phyloP scores from a whole-genome alignment of 2,329 filamentous ascomycete species.

The Dothistroma pini region DNA sequence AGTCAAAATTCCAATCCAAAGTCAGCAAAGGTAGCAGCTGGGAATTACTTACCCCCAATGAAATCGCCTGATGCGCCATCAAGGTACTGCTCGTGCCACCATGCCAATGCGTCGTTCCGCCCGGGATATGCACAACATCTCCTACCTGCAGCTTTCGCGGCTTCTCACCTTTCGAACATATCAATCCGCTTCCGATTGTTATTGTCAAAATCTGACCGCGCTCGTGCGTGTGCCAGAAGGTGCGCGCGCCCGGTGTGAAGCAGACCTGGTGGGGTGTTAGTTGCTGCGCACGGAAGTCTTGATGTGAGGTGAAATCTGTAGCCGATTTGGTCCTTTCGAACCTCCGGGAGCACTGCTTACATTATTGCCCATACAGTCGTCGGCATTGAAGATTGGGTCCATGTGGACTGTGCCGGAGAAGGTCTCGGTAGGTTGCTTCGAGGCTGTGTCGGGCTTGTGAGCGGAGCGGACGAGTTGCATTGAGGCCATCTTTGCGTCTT shows the following conservation, averaged over 20 bases:
- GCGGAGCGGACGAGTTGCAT: slow-evolving; percentile 29
- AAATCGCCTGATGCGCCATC: slow-evolving; percentile 42
- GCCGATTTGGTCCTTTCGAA: not conserved
- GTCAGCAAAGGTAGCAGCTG: slow-evolving; percentile 1
- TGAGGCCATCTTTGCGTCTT: not conserved
- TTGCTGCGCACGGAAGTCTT: not conserved
- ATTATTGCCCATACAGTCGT: slow-evolving; percentile 37
- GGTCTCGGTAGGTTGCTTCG: slow-evolving; percentile 28
- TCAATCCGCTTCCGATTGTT: slow-evolving; percentile 40
- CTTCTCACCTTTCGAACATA: slow-evolving; percentile 42
- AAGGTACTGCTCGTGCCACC: slow-evolving; percentile 40
- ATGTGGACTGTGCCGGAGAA: slow-evolving; percentile 31
- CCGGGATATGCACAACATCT: slow-evolving; percentile 41
- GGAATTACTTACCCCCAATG: slow-evolving; percentile 31
- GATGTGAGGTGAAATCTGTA: too few species aligned
- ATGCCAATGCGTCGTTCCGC: slow-evolving; percentile 46
- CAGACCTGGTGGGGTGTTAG: slow-evolving; percentile 32
- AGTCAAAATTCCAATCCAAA: not conserved
- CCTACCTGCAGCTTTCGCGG: slow-evolving; percentile 39
- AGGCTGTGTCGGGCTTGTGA: slow-evolving; percentile 28
- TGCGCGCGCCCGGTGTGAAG: slow-evolving; percentile 44
- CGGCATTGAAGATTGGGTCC: slow-evolving; percentile 31
- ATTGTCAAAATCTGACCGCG: slow-evolving; percentile 44
- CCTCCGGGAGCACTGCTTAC: not conserved
- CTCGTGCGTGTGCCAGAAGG: slow-evolving; percentile 46